Evolutionary conservation across 257 asterid species (phyloP).

Genomic region (Ehretia macrophylla): DNA sequence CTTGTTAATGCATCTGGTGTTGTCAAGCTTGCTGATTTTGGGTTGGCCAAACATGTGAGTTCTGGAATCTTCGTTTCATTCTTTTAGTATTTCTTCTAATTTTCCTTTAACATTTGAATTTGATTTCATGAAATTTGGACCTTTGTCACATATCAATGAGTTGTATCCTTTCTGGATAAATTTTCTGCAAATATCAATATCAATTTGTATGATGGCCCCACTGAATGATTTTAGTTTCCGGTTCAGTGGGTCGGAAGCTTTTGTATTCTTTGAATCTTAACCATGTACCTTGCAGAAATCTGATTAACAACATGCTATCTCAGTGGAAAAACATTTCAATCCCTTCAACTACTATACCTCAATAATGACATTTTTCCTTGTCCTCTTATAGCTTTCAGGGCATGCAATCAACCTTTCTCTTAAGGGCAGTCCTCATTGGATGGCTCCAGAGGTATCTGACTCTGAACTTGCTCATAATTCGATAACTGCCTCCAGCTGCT

Average conservation of each 20-base stretch:
- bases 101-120: not conserved
- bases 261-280: too few species aligned
- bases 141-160: too few species aligned
- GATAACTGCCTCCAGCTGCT: constrained; percentile 4
- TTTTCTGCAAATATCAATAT: too few species aligned
- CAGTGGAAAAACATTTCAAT: too few species aligned
- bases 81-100: not conserved
- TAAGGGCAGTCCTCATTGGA: constrained; percentile 92
- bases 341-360: too few species aligned
- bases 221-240: too few species aligned
- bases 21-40: constrained; percentile 93
- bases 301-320: too few species aligned
- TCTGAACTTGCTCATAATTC: constrained; percentile 4
- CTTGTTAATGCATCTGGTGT: constrained; percentile 80
- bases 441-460: constrained; percentile 84
- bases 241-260: too few species aligned
- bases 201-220: too few species aligned
- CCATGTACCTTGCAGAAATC: too few species aligned
- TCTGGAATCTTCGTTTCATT: constrained; percentile 11
- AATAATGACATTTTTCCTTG: not conserved
- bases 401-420: constrained; percentile 48
- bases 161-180: not conserved
- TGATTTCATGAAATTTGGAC: not conserved
- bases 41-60: constrained; percentile 88
- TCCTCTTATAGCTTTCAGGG: constrained; percentile 48